phyloP scores from a whole-genome alignment of 1,284 basidiomycete species.

The Ustilago loliicola region DNA sequence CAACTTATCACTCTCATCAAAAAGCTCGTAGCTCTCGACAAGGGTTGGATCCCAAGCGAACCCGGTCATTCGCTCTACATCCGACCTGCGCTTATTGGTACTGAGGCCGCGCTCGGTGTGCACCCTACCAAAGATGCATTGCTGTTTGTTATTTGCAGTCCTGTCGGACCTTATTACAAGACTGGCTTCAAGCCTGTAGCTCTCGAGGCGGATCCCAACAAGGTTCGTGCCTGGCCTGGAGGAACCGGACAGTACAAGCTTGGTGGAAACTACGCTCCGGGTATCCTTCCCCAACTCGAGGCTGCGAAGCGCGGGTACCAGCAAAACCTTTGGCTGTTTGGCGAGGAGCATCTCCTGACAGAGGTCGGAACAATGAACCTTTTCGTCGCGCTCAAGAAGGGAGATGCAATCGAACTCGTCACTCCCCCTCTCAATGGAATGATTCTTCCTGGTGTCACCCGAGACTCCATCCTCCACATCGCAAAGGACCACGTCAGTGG shows the following conservation, averaged over 20 bases:
- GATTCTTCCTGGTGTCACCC: conserved; percentile 95
- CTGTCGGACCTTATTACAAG: conserved; percentile 88
- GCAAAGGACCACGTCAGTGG: conserved; percentile 80
- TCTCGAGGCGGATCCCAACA: conserved; percentile 90
- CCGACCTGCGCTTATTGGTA: conserved; percentile 86
- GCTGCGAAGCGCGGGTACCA: conserved; percentile 88
- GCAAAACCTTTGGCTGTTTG: conserved; percentile 93
- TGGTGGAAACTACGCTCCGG: conserved; percentile 68
- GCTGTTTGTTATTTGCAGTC: conserved; percentile 92
- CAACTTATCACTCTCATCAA: conserved; percentile 87
- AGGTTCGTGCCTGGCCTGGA: conserved; percentile 74
- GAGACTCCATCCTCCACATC: conserved; percentile 84
- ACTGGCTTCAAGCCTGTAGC: conserved; percentile 95
- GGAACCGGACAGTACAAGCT: conserved; percentile 69
- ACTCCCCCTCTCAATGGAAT: conserved; percentile 89
- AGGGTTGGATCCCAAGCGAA: conserved; percentile 91
- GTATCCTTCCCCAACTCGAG: conserved; percentile 78
- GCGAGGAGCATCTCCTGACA: conserved; percentile 70
- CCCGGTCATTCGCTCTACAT: conserved; percentile 93
- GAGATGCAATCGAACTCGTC: conserved; percentile 75
- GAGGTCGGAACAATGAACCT: conserved; percentile 91
- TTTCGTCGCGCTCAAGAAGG: conserved; percentile 84
- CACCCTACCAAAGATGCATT: conserved; percentile 88
- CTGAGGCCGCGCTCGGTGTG: conserved; percentile 88
- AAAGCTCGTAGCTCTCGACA: conserved; percentile 86